Evolutionary conservation across 192 early-diverging fungal species (phyloP).

Genomic region (Mortierella hygrophila): DNA sequence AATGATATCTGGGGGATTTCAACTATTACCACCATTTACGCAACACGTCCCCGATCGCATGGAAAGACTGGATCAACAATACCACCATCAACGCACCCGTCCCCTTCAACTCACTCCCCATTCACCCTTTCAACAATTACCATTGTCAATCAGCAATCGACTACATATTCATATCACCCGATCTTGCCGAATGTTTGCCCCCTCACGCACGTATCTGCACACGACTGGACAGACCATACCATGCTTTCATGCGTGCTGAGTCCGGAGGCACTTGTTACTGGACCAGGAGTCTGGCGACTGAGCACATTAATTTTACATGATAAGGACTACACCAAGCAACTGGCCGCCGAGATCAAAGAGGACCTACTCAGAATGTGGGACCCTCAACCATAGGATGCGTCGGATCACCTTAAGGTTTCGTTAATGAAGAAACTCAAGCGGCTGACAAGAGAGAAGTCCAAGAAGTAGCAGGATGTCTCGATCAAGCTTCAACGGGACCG

Average conservation of each 20-base stretch:
- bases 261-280: neutral
- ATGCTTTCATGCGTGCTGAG: slow-evolving; percentile 7
- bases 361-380: neutral
- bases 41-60: neutral
- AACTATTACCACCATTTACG: slow-evolving; percentile 4
- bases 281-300: slow-evolving; percentile 16
- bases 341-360: neutral
- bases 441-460: neutral
- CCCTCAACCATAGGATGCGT: neutral
- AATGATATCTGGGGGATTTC: neutral
- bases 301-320: neutral
- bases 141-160: neutral
- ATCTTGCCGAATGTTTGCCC: neutral
- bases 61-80: slow-evolving; percentile 15
- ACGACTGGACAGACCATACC: slow-evolving; percentile 9
- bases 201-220: neutral
- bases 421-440: neutral
- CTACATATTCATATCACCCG: neutral
- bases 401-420: neutral
- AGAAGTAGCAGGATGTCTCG: neutral
- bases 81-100: neutral
- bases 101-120: neutral
- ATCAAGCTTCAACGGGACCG: slow-evolving; percentile 5
- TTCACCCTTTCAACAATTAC: neutral
- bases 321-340: neutral